These are phyloP conservation scores for Phyllostachys edulis DNA, from an alignment of 176 grass and related monocot species.

Conservation along the genomic window DNA sequence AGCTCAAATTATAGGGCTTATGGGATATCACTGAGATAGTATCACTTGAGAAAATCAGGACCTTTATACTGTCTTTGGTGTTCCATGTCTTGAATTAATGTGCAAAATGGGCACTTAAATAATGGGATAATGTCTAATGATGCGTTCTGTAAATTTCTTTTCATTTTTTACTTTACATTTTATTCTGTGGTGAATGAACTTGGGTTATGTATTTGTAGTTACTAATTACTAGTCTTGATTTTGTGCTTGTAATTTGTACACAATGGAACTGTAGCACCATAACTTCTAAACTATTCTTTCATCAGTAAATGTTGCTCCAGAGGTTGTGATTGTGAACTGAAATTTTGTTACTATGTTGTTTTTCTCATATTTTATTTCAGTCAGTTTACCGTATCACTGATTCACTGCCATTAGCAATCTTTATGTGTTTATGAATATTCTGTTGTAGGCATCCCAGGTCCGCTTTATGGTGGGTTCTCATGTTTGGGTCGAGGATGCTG, in stretches of 20 bases:
- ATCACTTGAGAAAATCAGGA: slow-evolving; percentile 9
- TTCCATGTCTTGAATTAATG: background rate
- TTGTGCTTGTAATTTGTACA: slow-evolving; percentile 18
- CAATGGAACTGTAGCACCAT: background rate
- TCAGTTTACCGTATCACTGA: background rate
- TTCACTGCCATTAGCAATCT: background rate
- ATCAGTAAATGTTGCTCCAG: background rate
- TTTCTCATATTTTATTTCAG: background rate
- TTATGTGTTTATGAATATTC: slow-evolving; percentile 13
- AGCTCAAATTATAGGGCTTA: background rate
- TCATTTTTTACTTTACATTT: background rate
- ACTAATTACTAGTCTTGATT: background rate
- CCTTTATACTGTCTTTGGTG: background rate
- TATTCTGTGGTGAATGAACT: background rate
- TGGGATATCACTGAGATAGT: background rate
- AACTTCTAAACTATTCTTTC: slow-evolving; percentile 9
- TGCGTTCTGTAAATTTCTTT: slow-evolving; percentile 4
- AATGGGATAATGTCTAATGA: slow-evolving; percentile 6
- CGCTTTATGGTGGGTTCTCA: slow-evolving; percentile 75
- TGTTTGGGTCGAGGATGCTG: slow-evolving; percentile 82
- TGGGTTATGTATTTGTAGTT: slow-evolving; percentile 16
- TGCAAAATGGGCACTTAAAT: slow-evolving; percentile 5
- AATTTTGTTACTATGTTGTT: slow-evolving; percentile 20
- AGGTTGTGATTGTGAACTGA: slow-evolving; percentile 2
- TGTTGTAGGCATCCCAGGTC: slow-evolving; percentile 53